Evolutionary conservation across 2,329 filamentous ascomycete genomes (phyloP).

Genomic region (Talaromyces sp.): DNA sequence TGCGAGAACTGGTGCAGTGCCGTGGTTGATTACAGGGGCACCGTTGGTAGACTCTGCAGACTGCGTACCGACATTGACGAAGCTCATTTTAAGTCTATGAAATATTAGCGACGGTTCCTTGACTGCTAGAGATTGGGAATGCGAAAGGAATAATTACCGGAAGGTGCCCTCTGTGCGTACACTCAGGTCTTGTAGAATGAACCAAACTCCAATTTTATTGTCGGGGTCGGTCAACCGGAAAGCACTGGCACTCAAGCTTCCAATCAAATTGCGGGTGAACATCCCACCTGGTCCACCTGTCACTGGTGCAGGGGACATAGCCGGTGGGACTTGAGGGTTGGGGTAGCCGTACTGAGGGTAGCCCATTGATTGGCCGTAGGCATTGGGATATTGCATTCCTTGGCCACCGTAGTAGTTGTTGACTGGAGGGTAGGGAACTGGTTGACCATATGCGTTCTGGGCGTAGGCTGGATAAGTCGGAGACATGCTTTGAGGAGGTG

Average conservation of each 20-base stretch:
- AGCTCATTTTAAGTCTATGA: constrained; percentile 68
- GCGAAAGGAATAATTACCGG: constrained; percentile 59
- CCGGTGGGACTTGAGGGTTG: constrained; percentile 37
- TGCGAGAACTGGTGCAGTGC: constrained; percentile 78
- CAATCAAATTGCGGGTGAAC: constrained; percentile 94
- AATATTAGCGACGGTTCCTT: background rate
- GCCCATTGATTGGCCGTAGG: constrained; percentile 34
- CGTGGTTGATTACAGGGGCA: constrained; percentile 65
- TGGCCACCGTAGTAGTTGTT: constrained; percentile 40
- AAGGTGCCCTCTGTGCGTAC: constrained; percentile 92
- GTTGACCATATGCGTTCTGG: constrained; percentile 45
- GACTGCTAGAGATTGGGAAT: background rate
- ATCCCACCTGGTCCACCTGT: constrained; percentile 68
- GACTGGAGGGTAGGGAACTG: constrained; percentile 40
- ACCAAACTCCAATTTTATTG: constrained; percentile 90
- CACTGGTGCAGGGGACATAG: constrained; percentile 39
- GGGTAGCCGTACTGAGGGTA: constrained; percentile 39
- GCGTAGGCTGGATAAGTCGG: constrained; percentile 41
- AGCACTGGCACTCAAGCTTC: constrained; percentile 85
- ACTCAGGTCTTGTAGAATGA: constrained; percentile 91
- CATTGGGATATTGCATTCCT: constrained; percentile 39
- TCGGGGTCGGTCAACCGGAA: constrained; percentile 78
- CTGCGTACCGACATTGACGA: constrained; percentile 76
- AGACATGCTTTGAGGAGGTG: constrained; percentile 42
- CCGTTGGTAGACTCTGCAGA: constrained; percentile 42